Conservation (phyloP, 164 flowering plant genomes). For the Umbilicus rupestris region DNA sequence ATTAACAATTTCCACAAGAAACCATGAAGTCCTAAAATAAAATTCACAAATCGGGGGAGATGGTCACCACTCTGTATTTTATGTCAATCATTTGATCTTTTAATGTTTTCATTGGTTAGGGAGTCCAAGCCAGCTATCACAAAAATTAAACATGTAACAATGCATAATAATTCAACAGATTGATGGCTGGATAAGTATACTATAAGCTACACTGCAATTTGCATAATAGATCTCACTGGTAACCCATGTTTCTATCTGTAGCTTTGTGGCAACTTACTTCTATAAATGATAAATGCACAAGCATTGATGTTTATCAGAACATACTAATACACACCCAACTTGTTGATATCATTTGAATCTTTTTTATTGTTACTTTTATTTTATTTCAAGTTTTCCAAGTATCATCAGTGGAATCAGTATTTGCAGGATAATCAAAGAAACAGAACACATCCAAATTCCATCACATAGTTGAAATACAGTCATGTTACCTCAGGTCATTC, state of each 20-base stretch:
- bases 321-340: not conserved
- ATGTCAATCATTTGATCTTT: not conserved
- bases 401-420: too few species aligned
- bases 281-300: too few species aligned
- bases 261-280: not conserved
- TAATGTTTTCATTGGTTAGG: not conserved
- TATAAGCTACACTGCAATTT: not conserved
- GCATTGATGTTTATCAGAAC: not conserved
- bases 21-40: not conserved
- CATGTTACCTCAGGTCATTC: conserved; percentile 64
- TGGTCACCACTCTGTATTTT: not conserved
- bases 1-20: not conserved
- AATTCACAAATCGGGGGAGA: not conserved
- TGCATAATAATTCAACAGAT: not conserved
- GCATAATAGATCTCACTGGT: not conserved
- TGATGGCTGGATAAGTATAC: not conserved
- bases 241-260: not conserved
- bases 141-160: not conserved
- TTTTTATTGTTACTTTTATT: not conserved
- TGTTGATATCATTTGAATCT: not conserved
- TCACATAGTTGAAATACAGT: not conserved
- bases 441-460: too few species aligned
- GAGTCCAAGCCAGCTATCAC: not conserved
- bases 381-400: too few species aligned
- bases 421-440: too few species aligned